Percentiles rank a stretch among this genome's conserved stretches.
phyloP scores from a whole-genome alignment of 2,329 filamentous ascomycete genomes.

The Pyrenochaeta sp. region DNA sequence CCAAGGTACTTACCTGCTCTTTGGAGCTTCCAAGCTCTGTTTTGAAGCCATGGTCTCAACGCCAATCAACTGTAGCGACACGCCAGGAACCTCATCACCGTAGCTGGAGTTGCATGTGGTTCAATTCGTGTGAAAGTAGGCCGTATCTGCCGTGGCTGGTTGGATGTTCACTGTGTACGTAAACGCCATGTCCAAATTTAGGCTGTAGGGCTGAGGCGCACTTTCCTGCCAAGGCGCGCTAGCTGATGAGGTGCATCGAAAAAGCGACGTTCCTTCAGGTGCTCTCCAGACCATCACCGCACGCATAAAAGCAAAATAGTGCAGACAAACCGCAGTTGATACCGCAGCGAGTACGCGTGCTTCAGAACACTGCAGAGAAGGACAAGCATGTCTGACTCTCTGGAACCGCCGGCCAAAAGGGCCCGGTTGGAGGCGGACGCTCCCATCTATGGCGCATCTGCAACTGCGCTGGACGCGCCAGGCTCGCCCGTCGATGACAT shows the following conservation, averaged over 20 bases:
- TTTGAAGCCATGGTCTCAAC: constrained; percentile 5
- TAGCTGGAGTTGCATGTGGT: neutral
- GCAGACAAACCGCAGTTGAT: constrained; percentile 38
- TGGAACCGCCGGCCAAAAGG: constrained; percentile 53
- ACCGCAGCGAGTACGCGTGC: constrained; percentile 36
- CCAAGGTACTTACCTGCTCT: neutral
- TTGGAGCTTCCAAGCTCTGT: neutral
- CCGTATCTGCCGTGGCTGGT: neutral
- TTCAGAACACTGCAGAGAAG: constrained; percentile 35
- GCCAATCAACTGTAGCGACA: neutral
- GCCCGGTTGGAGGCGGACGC: constrained; percentile 50
- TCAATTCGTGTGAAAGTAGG: neutral
- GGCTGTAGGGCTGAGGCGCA: constrained; percentile 32
- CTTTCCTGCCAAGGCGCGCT: constrained; percentile 29
- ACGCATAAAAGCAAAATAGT: constrained; percentile 37
- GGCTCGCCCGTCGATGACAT: constrained; percentile 50
- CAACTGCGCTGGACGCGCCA: constrained; percentile 46
- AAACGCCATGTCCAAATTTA: constrained; percentile 7
- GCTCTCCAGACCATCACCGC: constrained; percentile 31
- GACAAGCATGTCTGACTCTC: constrained; percentile 45
- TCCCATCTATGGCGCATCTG: constrained; percentile 44
- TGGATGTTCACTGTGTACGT: neutral
- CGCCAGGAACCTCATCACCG: neutral
- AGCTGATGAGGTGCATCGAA: constrained; percentile 28
- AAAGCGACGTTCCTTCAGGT: constrained; percentile 34